These are phyloP conservation scores for Apiotrichum gracile DNA, from an alignment of 1,284 basidiomycete species.

Conservation along the genomic window DNA sequence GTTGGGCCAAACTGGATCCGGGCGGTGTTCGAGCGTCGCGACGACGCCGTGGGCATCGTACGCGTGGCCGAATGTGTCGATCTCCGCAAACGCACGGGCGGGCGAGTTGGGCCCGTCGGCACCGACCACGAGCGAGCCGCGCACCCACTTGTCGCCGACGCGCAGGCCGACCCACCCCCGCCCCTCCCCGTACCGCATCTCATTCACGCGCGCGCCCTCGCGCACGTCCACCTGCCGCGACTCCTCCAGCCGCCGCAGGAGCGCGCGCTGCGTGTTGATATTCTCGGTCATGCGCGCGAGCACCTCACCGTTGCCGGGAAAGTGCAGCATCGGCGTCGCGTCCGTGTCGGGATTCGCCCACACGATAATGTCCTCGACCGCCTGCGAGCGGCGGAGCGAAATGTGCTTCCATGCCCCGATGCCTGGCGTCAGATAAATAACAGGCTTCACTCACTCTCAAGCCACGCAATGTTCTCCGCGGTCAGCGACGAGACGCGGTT, in stretches of 20 bases:
- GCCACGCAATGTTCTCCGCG: constrained; percentile 68
- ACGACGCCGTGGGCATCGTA: constrained; percentile 90
- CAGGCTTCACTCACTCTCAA: constrained; percentile 56
- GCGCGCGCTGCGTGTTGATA: constrained; percentile 77
- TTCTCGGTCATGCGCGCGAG: constrained; percentile 86
- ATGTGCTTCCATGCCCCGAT: constrained; percentile 78
- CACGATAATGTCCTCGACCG: constrained; percentile 82
- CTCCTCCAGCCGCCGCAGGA: constrained; percentile 53
- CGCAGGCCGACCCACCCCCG: constrained; percentile 41
- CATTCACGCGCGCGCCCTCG: constrained; percentile 33
- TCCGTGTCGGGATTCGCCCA: constrained; percentile 57
- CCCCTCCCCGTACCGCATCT: constrained; percentile 39
- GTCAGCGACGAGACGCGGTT: constrained; percentile 89
- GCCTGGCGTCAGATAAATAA: constrained; percentile 50
- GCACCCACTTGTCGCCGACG: constrained; percentile 40
- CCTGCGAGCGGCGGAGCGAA: constrained; percentile 62
- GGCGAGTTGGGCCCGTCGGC: constrained; percentile 95
- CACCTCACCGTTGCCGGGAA: constrained; percentile 33
- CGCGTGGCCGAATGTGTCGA: constrained; percentile 83
- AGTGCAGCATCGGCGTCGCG: constrained; percentile 41
- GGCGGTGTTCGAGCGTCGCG: constrained; percentile 69
- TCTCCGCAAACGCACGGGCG: constrained; percentile 78
- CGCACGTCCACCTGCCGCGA: constrained; percentile 25
- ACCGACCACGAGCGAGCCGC: constrained; percentile 57
- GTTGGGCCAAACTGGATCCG: constrained; percentile 56